Base-by-base conservation (phyloP, 2,329 filamentous ascomycete genomes). In the Didymellaceae sp. region DNA sequence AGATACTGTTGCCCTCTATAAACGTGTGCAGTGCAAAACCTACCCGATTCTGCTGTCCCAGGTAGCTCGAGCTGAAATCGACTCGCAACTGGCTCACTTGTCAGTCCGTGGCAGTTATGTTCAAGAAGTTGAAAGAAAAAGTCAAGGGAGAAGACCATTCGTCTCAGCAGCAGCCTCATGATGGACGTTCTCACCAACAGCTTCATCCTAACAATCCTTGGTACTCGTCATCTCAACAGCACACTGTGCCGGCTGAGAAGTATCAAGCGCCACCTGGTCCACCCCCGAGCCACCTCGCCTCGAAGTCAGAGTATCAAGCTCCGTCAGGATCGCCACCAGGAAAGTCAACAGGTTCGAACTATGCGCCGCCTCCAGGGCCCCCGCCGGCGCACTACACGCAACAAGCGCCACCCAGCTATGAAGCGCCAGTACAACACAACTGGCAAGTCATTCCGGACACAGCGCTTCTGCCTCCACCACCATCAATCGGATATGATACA, bases 371-470 rank as follows among this genome's bases (percentile, higher is more conserved):
- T 20, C 61, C 73, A 38, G 41, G 53, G 14, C 62, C 66, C 21
- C 66, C 63, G 17, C 56, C 58, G 13, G 61, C 65, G n/a, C 61
- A 63, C 18, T 61, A 64, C 14, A 61, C 65, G 4, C 59, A 63
- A 45, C 69, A 68, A 45, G 72, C 66, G 10, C 69, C 70, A 18
- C 68, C 70, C 35, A 70, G 63, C 50, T 67, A 65, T 48, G 63
- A 74, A 18, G 82, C 82, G 11, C 82, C 82, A 14, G 79, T 81
- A 20, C 84, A 84, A 59, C 87, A 91, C 67, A 84, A 89, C 72
- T 91, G 89, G 89, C 79, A 81, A 6, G 82, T 86, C 3, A 86
- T 91, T 1, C 87, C 88, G 0, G 88, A 91, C 69, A 90, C 84
- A 1, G 79, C 87, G 1, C 79, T 89, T 8, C 83, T 91, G 33